Evolutionary conservation across 2,329 filamentous ascomycete species (phyloP).

Genomic region (Rutstroemia sp.): DNA sequence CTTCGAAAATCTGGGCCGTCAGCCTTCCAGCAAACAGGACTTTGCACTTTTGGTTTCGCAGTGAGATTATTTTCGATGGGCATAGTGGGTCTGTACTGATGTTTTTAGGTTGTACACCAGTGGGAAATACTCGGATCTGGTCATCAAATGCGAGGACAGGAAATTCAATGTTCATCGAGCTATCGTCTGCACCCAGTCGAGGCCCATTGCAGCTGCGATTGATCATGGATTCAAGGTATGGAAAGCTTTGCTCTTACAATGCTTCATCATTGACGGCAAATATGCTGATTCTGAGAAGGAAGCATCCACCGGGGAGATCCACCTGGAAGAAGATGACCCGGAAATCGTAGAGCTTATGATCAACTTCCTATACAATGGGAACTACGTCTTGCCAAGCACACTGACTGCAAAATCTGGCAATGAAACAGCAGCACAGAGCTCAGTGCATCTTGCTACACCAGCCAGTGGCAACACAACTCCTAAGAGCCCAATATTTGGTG

Average conservation of each 20-base stretch:
- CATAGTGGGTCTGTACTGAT: background rate
- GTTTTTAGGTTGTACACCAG: background rate
- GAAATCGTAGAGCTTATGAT: conserved; percentile 10
- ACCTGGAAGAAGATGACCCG: conserved; percentile 10
- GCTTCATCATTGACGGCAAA: no score
- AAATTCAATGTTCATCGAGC: conserved; percentile 17
- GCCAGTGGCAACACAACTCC: background rate
- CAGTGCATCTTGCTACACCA: background rate
- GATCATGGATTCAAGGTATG: conserved; percentile 12
- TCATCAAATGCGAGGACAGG: conserved; percentile 13
- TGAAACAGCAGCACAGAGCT: background rate
- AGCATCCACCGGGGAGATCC: conserved; percentile 1
- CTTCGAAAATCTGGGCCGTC: background rate
- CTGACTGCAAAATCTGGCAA: background rate
- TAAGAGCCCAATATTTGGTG: background rate
- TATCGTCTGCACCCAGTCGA: conserved; percentile 18
- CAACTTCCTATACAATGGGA: conserved; percentile 4
- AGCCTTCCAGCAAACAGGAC: background rate
- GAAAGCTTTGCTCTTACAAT: no score
- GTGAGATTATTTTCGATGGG: background rate
- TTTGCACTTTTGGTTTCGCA: background rate
- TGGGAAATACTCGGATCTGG: conserved; percentile 15
- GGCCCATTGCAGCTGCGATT: conserved; percentile 13
- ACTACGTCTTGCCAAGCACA: background rate
- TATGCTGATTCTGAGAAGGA: conserved; percentile 4